A percentile compares a stretch with the other conserved stretches of the same genome.
phyloP scores from a whole-genome alignment of 1,284 basidiomycete species.

The Pseudomicrostroma phylloplanum region DNA sequence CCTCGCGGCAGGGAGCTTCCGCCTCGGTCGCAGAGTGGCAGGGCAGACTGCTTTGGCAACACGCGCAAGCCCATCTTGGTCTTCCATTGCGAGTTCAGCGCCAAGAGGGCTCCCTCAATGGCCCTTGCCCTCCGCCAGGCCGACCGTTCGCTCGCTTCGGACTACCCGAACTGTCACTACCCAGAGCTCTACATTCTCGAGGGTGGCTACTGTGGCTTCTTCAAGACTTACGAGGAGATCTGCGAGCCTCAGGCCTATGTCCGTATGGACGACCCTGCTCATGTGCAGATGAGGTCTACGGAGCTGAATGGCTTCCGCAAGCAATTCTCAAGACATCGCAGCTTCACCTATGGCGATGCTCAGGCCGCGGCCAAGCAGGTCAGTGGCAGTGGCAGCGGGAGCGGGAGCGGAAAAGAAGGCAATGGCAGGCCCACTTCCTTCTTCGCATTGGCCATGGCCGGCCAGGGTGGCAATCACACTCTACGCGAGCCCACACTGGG shows the following conservation, averaged over 20 bases:
- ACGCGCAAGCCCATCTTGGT: slow-evolving; percentile 70
- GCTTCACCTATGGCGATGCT: slow-evolving; percentile 42
- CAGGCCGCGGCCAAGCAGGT: slow-evolving; percentile 3
- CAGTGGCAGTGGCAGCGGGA: neutral
- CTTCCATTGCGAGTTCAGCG: slow-evolving; percentile 98
- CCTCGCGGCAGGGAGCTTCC: slow-evolving; percentile 26
- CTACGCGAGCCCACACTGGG: too few species aligned
- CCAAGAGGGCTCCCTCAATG: slow-evolving; percentile 91
- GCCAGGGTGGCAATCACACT: neutral
- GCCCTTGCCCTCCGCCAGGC: slow-evolving; percentile 85
- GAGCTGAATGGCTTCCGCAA: slow-evolving; percentile 82
- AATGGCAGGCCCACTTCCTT: neutral
- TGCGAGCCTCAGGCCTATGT: slow-evolving; percentile 81
- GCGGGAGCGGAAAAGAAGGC: neutral
- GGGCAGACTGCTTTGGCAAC: slow-evolving; percentile 55
- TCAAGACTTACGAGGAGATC: slow-evolving; percentile 58
- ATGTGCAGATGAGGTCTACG: slow-evolving; percentile 69
- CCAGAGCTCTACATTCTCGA: slow-evolving; percentile 95
- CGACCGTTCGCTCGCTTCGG: slow-evolving; percentile 76
- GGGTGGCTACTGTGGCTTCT: slow-evolving; percentile 89
- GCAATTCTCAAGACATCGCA: slow-evolving; percentile 53
- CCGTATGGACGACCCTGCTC: slow-evolving; percentile 85
- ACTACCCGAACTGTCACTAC: slow-evolving; percentile 88
- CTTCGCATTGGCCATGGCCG: neutral
- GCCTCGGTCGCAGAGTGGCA: slow-evolving; percentile 63